Conservation (phyloP, 805 yeast genomes). For the Metschnikowia kunwiensis region DNA sequence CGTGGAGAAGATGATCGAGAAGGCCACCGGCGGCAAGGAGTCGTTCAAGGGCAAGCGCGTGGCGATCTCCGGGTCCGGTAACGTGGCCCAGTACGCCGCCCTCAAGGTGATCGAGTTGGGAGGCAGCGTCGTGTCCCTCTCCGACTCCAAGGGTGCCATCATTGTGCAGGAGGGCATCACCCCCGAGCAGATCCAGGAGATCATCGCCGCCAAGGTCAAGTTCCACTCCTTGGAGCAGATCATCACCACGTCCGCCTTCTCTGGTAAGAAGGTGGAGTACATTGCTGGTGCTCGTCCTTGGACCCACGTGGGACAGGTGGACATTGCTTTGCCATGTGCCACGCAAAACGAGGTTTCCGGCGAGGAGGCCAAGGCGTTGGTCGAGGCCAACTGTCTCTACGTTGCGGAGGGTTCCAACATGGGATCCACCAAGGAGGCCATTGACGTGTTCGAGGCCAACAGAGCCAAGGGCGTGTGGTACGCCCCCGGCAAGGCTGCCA, state of each 20-base stretch:
- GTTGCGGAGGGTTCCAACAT: slow-evolving; percentile 99
- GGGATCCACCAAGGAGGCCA: slow-evolving; percentile 99
- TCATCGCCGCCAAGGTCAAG: slow-evolving; percentile 75
- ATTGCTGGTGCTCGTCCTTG: slow-evolving; percentile 95
- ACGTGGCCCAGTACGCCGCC: slow-evolving; percentile 99
- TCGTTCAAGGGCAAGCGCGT: slow-evolving; percentile 90
- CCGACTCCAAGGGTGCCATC: slow-evolving; percentile 92
- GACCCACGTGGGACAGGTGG: slow-evolving; percentile 86
- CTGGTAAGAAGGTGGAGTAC: slow-evolving; percentile 65
- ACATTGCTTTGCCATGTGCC: slow-evolving; percentile 96
- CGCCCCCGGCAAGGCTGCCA: slow-evolving; percentile 99
- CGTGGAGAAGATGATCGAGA: slow-evolving; percentile 96
- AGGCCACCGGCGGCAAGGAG: slow-evolving; percentile 87
- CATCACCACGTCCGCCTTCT: slow-evolving; percentile 56
- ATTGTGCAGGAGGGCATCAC: slow-evolving; percentile 80
- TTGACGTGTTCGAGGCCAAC: slow-evolving; percentile 86
- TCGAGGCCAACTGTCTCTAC: slow-evolving; percentile 86
- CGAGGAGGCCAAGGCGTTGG: slow-evolving; percentile 92
- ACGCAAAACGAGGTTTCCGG: slow-evolving; percentile 98
- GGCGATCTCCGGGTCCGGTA: slow-evolving; percentile 97
- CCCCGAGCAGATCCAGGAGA: slow-evolving; percentile 69
- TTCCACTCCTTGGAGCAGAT: slow-evolving; percentile 73
- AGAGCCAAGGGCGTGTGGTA: slow-evolving; percentile 80
- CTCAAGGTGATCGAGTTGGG: slow-evolving; percentile 96
- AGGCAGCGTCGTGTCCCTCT: slow-evolving; percentile 87